A percentile compares a stretch with the other conserved stretches of the same genome.
phyloP scores from a whole-genome alignment of 768 basidiomycete species.

The Lentinula detonsa region DNA sequence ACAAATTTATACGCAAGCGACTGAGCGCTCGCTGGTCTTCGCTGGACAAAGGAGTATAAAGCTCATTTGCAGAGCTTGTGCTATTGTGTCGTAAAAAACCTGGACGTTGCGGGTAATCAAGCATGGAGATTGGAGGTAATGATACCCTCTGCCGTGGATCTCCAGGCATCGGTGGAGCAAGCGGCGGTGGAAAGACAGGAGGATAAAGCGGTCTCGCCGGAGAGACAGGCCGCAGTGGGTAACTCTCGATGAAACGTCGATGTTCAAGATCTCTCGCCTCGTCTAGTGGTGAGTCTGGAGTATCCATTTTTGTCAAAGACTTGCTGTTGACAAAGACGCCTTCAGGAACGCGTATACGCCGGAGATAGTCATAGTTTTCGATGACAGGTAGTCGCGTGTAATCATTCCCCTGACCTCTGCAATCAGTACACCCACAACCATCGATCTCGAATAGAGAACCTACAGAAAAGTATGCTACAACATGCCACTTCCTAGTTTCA shows the following conservation, averaged over 20 bases:
- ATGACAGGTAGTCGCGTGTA: conserved; percentile 66
- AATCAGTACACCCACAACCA: not conserved
- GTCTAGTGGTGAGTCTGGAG: conserved; percentile 39
- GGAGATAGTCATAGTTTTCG: conserved; percentile 70
- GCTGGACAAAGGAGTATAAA: conserved; percentile 38
- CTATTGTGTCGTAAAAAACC: conserved; percentile 17
- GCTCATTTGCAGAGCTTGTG: conserved; percentile 12
- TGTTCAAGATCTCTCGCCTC: conserved; percentile 26
- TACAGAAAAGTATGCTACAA: conserved; percentile 79
- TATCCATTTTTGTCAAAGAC: conserved; percentile 35
- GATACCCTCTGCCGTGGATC: conserved; percentile 12
- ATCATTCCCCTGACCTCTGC: conserved; percentile 50
- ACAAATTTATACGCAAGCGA: conserved; percentile 50
- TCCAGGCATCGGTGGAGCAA: conserved; percentile 5
- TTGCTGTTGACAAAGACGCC: conserved; percentile 74
- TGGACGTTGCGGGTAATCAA: conserved; percentile 11
- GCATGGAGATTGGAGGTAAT: conserved; percentile 16
- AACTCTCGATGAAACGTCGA: not conserved
- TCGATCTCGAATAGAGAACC: conserved; percentile 15
- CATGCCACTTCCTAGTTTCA: conserved; percentile 71
- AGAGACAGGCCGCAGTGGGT: not conserved
- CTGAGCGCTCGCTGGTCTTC: conserved; percentile 57
- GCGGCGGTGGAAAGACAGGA: conserved; percentile 11
- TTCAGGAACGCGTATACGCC: conserved; percentile 57
- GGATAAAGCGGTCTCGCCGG: conserved; percentile 14